These are phyloP conservation scores for Paecilomyces sp. DNA, from an alignment of 2,329 filamentous ascomycete species.

Conservation along the genomic window DNA sequence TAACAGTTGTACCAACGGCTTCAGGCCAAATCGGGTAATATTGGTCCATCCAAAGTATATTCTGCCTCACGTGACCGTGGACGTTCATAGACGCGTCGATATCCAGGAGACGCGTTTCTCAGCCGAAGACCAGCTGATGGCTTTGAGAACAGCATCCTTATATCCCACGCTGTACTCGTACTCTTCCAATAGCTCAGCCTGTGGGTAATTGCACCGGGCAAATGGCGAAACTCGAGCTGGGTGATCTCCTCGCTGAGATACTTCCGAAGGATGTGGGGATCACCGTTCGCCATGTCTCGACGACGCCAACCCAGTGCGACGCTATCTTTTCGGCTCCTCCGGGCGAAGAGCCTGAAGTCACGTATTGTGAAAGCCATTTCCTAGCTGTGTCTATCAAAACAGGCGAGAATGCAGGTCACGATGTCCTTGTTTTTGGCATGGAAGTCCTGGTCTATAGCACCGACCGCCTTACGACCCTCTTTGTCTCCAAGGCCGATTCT, in stretches of 20 bases:
- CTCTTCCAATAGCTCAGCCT: not conserved
- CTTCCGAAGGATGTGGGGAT: constrained; percentile 52
- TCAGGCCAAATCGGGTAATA: not conserved
- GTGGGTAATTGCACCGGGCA: not conserved
- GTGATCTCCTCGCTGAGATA: constrained; percentile 43
- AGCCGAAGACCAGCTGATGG: not conserved
- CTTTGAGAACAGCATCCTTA: not conserved
- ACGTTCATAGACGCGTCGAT: not conserved
- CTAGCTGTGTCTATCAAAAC: constrained; percentile 49
- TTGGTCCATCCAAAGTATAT: not conserved
- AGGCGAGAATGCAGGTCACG: constrained; percentile 20
- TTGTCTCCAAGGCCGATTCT: constrained; percentile 95
- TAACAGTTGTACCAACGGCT: not conserved
- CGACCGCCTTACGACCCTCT: constrained; percentile 71
- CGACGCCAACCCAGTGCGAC: constrained; percentile 65
- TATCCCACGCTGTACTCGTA: not conserved
- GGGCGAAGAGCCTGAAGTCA: constrained; percentile 63
- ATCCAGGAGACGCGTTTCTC: not conserved
- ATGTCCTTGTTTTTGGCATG: constrained; percentile 71
- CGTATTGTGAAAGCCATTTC: constrained; percentile 82
- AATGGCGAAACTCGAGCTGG: constrained; percentile 28
- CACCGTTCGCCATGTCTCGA: constrained; percentile 78
- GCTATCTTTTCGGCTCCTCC: constrained; percentile 76
- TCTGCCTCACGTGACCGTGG: not conserved
- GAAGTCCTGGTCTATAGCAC: constrained; percentile 87